Percentiles rank a stretch among this genome's conserved stretches.
These are phyloP conservation scores for Penicillium sp. DNA, from an alignment of 2,329 filamentous ascomycete genomes.

Conservation along the genomic window DNA sequence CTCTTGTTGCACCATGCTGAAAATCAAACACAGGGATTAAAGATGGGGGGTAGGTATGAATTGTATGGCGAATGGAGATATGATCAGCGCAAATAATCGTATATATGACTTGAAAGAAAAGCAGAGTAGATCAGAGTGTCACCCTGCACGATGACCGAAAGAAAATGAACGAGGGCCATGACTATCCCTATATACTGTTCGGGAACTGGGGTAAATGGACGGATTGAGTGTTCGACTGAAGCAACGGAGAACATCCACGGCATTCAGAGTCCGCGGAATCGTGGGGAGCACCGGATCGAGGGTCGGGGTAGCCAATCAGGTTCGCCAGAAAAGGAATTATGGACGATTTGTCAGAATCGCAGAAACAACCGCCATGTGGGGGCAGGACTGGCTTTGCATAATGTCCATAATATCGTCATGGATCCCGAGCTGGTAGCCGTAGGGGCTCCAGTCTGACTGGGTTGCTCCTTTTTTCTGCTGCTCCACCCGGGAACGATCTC, in stretches of 20 bases:
- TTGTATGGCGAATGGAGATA: not conserved
- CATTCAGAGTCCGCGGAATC: conserved; percentile 36
- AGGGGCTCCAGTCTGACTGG: not conserved
- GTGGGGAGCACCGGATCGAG: conserved; percentile 16
- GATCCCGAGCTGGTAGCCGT: conserved; percentile 20
- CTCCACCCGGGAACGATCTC: conserved; percentile 24
- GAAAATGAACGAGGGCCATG: conserved; percentile 17
- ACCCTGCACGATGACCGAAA: conserved; percentile 10
- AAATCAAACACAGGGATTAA: not conserved
- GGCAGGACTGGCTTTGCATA: not conserved
- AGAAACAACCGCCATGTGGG: conserved; percentile 12
- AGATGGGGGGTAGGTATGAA: not conserved
- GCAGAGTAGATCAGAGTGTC: not conserved
- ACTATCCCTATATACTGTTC: conserved; percentile 27
- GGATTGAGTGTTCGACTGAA: conserved; percentile 7
- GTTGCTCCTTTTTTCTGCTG: not conserved
- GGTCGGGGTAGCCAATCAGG: conserved; percentile 9
- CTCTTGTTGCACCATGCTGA: conserved; percentile 39
- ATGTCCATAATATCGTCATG: conserved; percentile 26
- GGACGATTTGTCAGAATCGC: conserved; percentile 6
- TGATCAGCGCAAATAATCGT: not conserved
- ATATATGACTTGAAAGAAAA: not conserved
- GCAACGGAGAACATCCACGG: conserved; percentile 33
- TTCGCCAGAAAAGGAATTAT: not conserved
- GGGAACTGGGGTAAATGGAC: conserved; percentile 20